Evolutionary conservation across 352 stramenopile genomes (phyloP).

Genomic region (Peronospora destructor): DNA sequence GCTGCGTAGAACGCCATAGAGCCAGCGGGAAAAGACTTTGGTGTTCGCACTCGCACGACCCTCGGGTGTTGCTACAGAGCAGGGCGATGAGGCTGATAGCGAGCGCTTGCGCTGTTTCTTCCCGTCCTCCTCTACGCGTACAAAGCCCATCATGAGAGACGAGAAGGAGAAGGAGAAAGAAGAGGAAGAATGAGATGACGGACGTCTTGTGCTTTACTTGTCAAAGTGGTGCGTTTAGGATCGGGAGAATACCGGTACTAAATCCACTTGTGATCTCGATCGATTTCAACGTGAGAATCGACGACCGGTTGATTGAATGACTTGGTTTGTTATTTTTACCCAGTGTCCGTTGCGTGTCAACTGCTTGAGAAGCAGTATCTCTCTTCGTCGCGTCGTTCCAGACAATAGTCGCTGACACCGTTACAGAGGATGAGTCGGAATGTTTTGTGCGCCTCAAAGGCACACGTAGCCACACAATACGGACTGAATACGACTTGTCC

Average conservation of each 20-base stretch:
- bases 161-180: constrained; percentile 2
- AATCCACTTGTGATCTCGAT: constrained; percentile 2
- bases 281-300: constrained; percentile 13
- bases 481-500: too few relatives aligned
- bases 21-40: constrained; percentile 49
- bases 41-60: constrained; percentile 27
- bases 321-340: too few relatives aligned
- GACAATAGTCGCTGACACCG: too few relatives aligned
- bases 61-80: constrained; percentile 19
- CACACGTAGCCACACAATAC: too few relatives aligned
- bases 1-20: constrained; percentile 43
- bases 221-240: not conserved
- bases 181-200: constrained; percentile 1
- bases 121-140: constrained; percentile 46
- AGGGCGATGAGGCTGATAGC: constrained; percentile 19
- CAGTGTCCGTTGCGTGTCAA: too few relatives aligned
- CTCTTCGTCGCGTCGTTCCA: too few relatives aligned
- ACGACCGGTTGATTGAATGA: too few relatives aligned
- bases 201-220: constrained; percentile 14
- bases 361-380: too few relatives aligned
- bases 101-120: constrained; percentile 32
- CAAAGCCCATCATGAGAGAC: constrained; percentile 38
- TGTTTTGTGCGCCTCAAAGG: too few relatives aligned
- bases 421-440: too few relatives aligned
- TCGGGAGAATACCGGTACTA: not conserved